Evolutionary conservation across 2,329 filamentous ascomycete species (phyloP).

Genomic region (Amesomyces nigricolor): DNA sequence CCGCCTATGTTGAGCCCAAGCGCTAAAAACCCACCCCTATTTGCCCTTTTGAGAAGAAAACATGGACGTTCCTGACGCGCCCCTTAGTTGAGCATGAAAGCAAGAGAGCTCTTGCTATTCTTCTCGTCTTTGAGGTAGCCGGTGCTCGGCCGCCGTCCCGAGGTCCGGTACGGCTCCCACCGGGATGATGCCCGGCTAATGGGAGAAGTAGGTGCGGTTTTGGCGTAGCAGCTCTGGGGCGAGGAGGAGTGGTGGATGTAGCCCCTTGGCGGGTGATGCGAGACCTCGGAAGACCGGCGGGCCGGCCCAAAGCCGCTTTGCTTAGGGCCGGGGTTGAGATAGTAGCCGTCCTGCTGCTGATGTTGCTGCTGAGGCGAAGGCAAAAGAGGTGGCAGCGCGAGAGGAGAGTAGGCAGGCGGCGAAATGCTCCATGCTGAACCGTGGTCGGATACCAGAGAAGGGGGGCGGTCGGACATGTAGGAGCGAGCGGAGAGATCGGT

Average conservation of each 20-base stretch:
- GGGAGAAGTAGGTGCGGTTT: conserved; percentile 8
- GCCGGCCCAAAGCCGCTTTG: not conserved
- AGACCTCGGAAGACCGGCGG: conserved; percentile 8
- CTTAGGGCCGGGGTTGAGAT: not conserved
- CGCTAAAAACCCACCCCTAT: not conserved
- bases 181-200: conserved; percentile 6
- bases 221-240: conserved; percentile 1
- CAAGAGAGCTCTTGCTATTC: conserved; percentile 6
- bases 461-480: conserved; percentile 11
- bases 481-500: conserved; percentile 6
- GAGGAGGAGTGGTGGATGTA: not conserved
- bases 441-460: conserved; percentile 11
- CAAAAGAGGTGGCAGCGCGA: conserved; percentile 4
- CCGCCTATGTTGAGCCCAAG: not conserved
- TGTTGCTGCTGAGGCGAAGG: not conserved
- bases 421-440: conserved; percentile 12
- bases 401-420: conserved; percentile 7
- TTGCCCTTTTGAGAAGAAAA: not conserved
- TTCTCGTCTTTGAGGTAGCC: conserved; percentile 1
- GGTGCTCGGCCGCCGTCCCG: conserved; percentile 5
- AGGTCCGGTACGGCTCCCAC: conserved; percentile 11
- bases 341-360: not conserved
- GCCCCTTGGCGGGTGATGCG: not conserved
- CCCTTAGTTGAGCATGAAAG: conserved; percentile 12
- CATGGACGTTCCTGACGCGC: not conserved